Conservation (phyloP, 306 rosid genomes). For the Begonia peltatifolia region DNA sequence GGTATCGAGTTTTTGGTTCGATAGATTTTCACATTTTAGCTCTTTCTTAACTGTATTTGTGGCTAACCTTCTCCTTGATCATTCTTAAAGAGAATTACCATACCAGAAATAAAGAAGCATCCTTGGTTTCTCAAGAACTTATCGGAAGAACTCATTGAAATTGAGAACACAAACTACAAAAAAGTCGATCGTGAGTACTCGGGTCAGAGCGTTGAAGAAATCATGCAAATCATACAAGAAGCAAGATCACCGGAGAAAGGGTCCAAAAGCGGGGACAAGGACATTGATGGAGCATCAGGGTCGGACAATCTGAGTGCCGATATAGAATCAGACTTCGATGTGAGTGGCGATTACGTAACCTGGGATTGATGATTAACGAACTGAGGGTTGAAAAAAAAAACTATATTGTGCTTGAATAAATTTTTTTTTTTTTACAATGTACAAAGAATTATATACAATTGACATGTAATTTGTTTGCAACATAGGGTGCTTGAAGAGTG, state of each 20-base stretch:
- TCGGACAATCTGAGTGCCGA: constrained; percentile 26
- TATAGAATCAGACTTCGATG: constrained; percentile 40
- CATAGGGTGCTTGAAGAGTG: too few species aligned
- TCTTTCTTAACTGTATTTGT: background rate
- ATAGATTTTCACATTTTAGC: background rate
- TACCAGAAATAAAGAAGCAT: constrained; percentile 68
- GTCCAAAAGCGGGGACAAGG: constrained; percentile 26
- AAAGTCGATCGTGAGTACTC: constrained; percentile 20
- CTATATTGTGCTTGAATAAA: too few species aligned
- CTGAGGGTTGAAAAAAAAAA: too few species aligned
- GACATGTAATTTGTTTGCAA: too few species aligned
- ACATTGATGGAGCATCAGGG: constrained; percentile 21
- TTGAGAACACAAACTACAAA: constrained; percentile 24
- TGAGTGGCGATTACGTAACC: constrained; percentile 22
- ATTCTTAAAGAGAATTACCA: constrained; percentile 41
- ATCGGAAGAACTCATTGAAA: constrained; percentile 47
- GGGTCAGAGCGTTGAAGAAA: constrained; percentile 56
- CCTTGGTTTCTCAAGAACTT: constrained; percentile 75
- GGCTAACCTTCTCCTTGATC: background rate
- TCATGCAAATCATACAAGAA: constrained; percentile 43
- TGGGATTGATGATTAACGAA: background rate
- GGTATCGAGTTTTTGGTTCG: constrained; percentile 18
- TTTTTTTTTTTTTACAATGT: too few species aligned
- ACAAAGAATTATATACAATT: too few species aligned
- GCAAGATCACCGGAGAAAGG: constrained; percentile 46